Percentiles rank a stretch among this genome's conserved stretches.
These are phyloP conservation scores for Plasmodium cynomolgi DNA, from an alignment of 169 alveolate species.

Conservation along the genomic window DNA sequence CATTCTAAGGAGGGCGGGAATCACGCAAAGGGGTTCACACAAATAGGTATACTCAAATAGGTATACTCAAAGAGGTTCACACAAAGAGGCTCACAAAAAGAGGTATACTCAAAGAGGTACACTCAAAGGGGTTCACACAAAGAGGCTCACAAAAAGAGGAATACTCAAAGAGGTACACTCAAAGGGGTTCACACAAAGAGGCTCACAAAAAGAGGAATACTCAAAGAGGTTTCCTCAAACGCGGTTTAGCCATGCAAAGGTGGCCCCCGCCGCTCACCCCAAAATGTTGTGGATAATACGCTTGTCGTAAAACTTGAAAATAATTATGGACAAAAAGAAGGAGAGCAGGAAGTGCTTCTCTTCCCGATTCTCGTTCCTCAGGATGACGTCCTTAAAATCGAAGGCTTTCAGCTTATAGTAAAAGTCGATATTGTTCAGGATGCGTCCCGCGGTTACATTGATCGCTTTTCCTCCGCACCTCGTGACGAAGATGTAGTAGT, in stretches of 20 bases:
- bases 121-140: too few relatives aligned
- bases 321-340: constrained; percentile 53
- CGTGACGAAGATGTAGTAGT: constrained; percentile 58
- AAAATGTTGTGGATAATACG: constrained; percentile 39
- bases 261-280: constrained; percentile 1
- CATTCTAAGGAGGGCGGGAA: constrained; percentile 5
- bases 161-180: not conserved
- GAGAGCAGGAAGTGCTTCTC: constrained; percentile 37
- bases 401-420: constrained; percentile 26
- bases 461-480: constrained; percentile 26
- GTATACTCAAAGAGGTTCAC: not conserved
- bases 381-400: constrained; percentile 33
- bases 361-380: constrained; percentile 18
- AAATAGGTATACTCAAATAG: too few relatives aligned
- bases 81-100: not conserved
- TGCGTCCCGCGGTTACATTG: constrained; percentile 42
- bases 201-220: not conserved
- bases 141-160: not conserved
- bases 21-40: not conserved
- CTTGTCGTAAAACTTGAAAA: constrained; percentile 68
- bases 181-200: too few relatives aligned
- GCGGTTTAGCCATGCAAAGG: too few relatives aligned
- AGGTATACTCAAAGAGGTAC: too few relatives aligned
- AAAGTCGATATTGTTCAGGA: constrained; percentile 50
- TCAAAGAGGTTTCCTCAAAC: not conserved